Base-by-base conservation (phyloP, 305 asterid genomes). In the Fraxinus latifolia region DNA sequence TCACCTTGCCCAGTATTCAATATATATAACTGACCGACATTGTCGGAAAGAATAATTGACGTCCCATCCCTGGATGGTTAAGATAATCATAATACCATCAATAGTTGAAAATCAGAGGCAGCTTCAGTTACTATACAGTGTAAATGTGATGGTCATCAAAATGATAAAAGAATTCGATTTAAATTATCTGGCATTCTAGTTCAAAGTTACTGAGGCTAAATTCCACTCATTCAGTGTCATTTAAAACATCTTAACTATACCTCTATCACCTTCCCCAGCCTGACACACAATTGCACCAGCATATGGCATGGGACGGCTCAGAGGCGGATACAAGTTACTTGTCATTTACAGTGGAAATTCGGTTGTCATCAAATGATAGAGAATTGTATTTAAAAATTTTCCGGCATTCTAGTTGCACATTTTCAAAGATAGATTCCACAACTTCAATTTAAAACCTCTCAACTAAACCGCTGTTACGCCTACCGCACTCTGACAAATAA, bases 1-100 rank as follows among this genome's bases (percentile, higher is more conserved):
- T 96, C 99, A 86, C 99, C 99, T 90, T 94, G 95, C 70, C 99
- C 99, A 15, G 98, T 94, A 88, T 85, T 94, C 88, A 96, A 86
- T 87, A 92, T 93, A 84, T 93, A 94, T 77, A 96, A 84, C 80
- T 96, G 99, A 29, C 99, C 99, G 73, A 93, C 99, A 82, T 96
- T 97, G 86, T 96, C 99, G 58, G 99, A 96, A 79, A 96, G 97
- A 85, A 96, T 91, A 83, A 96, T 96, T 70, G 99, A 96, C 44
- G 99, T 94, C 74, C 99, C 99, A 90, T 95, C 99, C 82, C 99
- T 95, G 93, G 79, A 89, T 83, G 85, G 80, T 70, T 75, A 78
- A 78, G 80, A 88, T 70, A 83, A 79, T 84, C 68, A 75, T 33
- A 84, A 77, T 50, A 15, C 44, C 55, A 81, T 83, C 77, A 88